Evolutionary conservation across 2,329 filamentous ascomycete genomes (phyloP).

Genomic region (Thermoascus crustaceus): DNA sequence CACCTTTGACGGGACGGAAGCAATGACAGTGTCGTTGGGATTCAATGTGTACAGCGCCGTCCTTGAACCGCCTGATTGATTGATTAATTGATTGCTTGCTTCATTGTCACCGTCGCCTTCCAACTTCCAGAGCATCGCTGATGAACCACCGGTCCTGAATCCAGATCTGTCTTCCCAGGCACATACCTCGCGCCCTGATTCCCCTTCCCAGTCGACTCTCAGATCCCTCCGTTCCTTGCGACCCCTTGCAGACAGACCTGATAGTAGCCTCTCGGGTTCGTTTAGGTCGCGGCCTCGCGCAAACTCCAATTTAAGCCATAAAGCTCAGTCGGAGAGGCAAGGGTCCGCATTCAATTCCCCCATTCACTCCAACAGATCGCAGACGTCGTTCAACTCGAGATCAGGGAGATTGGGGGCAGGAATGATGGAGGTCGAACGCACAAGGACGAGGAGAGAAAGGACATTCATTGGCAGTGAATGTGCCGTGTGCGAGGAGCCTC

Average conservation of each 20-base stretch:
- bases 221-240: slow-evolving; percentile 24
- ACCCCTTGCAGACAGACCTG: slow-evolving; percentile 19
- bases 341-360: slow-evolving; percentile 13
- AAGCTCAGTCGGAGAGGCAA: slow-evolving; percentile 12
- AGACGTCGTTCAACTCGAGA: slow-evolving; percentile 29
- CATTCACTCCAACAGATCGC: slow-evolving; percentile 23
- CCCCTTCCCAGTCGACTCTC: slow-evolving; percentile 25
- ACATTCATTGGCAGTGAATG: slow-evolving; percentile 95
- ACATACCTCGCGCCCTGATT: slow-evolving; percentile 19
- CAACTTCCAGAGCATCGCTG: slow-evolving; percentile 14
- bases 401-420: slow-evolving; percentile 47
- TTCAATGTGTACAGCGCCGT: slow-evolving; percentile 1
- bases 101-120: slow-evolving; percentile 7
- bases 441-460: slow-evolving; percentile 73
- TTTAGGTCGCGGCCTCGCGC: slow-evolving; percentile 17
- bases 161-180: slow-evolving; percentile 14
- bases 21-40: not conserved
- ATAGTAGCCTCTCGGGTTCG: slow-evolving; percentile 21
- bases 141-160: slow-evolving; percentile 13
- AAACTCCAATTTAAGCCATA: slow-evolving; percentile 17
- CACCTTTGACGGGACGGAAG: not conserved
- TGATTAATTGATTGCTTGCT: slow-evolving; percentile 5
- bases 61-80: slow-evolving; percentile 4
- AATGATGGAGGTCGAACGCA: slow-evolving; percentile 66
- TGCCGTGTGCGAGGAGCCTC: slow-evolving; percentile 89